A percentile compares a stretch with the other conserved stretches of the same genome.
phyloP scores from a whole-genome alignment of 208 protist genomes.

The Leishmania amazonensis region DNA sequence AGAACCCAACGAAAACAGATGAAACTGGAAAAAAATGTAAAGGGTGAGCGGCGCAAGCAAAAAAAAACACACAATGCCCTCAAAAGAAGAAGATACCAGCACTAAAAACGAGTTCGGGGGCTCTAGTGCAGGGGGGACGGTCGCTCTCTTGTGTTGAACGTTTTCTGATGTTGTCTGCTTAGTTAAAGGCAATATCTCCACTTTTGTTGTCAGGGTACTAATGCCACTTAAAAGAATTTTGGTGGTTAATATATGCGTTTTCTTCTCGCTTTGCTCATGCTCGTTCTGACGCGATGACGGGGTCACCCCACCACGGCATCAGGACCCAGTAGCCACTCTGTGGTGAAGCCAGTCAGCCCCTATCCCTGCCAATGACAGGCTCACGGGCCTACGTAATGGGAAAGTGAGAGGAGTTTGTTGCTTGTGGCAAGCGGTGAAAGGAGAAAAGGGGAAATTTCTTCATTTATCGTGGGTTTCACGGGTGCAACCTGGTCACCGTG shows the following conservation, averaged over 20 bases:
- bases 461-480: too few species aligned
- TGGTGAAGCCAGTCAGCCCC: neutral
- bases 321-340: neutral
- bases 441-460: neutral
- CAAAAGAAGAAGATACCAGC: too few species aligned
- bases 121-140: too few species aligned
- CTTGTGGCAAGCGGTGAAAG: neutral
- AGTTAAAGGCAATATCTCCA: neutral
- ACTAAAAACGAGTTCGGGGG: too few species aligned
- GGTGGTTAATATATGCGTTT: neutral
- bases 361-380: neutral
- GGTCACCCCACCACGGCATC: neutral
- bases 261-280: neutral
- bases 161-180: too few species aligned
- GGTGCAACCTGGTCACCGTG: neutral
- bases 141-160: too few species aligned
- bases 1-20: neutral
- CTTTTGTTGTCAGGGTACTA: neutral
- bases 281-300: neutral
- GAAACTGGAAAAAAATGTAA: neutral
- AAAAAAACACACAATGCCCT: too few species aligned
- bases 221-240: neutral
- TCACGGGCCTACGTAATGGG: neutral
- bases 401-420: neutral
- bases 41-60: too few species aligned